Conservation (phyloP, 768 basidiomycete genomes). For the Termitomyces sp. region DNA sequence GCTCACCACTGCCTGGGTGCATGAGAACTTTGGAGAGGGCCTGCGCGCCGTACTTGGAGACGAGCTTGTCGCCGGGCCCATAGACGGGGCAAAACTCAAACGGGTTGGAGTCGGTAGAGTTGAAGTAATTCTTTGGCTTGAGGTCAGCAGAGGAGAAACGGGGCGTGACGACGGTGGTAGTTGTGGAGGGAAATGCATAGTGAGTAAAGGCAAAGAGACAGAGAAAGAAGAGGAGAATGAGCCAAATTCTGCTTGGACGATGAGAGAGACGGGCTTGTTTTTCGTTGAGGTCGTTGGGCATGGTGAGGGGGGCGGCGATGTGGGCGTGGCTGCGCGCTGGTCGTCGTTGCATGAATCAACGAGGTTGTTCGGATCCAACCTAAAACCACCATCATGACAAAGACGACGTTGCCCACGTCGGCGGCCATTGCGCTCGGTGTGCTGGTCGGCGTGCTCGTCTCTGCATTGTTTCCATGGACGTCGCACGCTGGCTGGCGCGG, state of each 20-base stretch:
- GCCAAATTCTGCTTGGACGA: constrained; percentile 54
- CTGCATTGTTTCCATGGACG: constrained; percentile 19
- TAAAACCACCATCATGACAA: no score
- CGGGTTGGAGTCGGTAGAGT: constrained; percentile 58
- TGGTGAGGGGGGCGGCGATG: constrained; percentile 42
- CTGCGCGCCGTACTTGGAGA: constrained; percentile 70
- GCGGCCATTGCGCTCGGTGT: constrained; percentile 57
- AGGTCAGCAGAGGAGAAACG: constrained; percentile 42
- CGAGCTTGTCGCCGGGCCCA: constrained; percentile 77
- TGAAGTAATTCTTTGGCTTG: constrained; percentile 79
- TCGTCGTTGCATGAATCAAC: constrained; percentile 51
- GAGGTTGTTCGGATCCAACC: no score
- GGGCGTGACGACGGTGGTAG: constrained; percentile 17
- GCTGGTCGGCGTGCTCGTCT: not conserved
- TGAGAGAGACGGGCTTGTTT: constrained; percentile 48
- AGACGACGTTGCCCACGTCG: constrained; percentile 36
- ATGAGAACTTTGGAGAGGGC: constrained; percentile 68
- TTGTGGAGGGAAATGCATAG: constrained; percentile 35
- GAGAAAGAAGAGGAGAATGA: constrained; percentile 49
- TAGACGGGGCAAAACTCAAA: constrained; percentile 91
- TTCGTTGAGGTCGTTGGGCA: constrained; percentile 41
- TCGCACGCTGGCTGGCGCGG: not conserved
- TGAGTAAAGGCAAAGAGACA: constrained; percentile 52
- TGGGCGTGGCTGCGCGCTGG: constrained; percentile 44
- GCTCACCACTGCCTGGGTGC: constrained; percentile 74